Conservation (phyloP, 306 rosid species). For the Macrotyloma uniflorum region DNA sequence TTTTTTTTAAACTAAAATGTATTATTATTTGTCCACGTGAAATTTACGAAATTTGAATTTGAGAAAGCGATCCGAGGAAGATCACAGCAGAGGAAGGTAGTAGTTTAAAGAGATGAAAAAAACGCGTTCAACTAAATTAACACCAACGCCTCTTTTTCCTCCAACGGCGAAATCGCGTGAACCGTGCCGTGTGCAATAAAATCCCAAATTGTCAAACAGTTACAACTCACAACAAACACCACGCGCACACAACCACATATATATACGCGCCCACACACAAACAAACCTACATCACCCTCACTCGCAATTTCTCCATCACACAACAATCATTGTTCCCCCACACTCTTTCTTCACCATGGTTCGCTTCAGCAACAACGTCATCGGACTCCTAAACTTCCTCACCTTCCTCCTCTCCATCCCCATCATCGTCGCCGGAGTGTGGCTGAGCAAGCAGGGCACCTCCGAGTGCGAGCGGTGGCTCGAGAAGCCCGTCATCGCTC, state of each 20-base stretch:
- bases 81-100: too few species aligned
- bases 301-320: not conserved
- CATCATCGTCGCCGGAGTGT: constrained; percentile 56
- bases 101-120: not conserved
- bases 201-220: not conserved
- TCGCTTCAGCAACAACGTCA: constrained; percentile 59
- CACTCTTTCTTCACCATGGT: constrained; percentile 30
- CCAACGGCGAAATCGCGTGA: not conserved
- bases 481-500: constrained; percentile 60
- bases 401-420: constrained; percentile 78
- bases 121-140: not conserved
- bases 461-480: constrained; percentile 68
- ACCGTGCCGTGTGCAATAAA: too few species aligned
- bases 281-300: not conserved
- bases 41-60: too few species aligned
- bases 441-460: constrained; percentile 66
- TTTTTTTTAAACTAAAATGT: too few species aligned
- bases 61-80: too few species aligned
- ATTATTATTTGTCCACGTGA: too few species aligned
- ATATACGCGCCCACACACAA: not conserved
- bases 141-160: not conserved
- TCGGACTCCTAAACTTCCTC: constrained; percentile 66
- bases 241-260: not conserved
- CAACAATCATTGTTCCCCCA: not conserved
- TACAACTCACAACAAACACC: not conserved